Evolutionary conservation across 345 rosid species (phyloP).

Genomic region (Ceriops tagal): DNA sequence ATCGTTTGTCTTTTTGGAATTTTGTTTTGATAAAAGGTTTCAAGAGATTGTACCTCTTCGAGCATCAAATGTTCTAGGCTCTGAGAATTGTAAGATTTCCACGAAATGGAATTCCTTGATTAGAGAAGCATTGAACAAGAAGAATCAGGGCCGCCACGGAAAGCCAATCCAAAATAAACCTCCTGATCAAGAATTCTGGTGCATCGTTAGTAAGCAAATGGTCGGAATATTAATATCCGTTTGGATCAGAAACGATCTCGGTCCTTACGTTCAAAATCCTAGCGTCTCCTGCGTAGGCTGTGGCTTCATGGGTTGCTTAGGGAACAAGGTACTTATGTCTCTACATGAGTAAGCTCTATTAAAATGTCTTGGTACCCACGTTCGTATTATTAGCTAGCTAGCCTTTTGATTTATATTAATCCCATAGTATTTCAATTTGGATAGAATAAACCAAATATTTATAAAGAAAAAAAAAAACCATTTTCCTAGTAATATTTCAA

Average conservation of each 20-base stretch:
- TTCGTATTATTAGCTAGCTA: no score
- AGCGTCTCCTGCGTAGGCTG: conserved; percentile 76
- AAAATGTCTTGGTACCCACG: no score
- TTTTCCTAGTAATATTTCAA: no score
- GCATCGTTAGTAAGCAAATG: conserved; percentile 76
- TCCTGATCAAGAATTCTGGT: conserved; percentile 23
- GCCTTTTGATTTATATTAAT: no score
- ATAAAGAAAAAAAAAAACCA: no score
- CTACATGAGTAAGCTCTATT: no score
- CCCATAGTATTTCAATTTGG: no score
- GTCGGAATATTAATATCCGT: conserved; percentile 70
- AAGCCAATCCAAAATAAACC: no score
- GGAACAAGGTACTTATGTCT: conserved; percentile 55
- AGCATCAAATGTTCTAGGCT: conserved; percentile 58
- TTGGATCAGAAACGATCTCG: conserved; percentile 58
- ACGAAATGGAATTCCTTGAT: conserved; percentile 69
- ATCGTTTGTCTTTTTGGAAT: no score
- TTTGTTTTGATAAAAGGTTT: conserved; percentile 35
- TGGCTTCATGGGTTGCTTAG: conserved; percentile 77
- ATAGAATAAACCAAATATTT: no score
- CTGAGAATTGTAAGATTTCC: conserved; percentile 45
- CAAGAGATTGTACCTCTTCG: conserved; percentile 75
- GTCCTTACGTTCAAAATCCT: conserved; percentile 46
- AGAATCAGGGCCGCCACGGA: neutral
- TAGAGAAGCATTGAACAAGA: conserved; percentile 51